Evolutionary conservation across 2,329 filamentous ascomycete species (phyloP), one percentile per base, ranked within the genome.

Genomic region (Ampelomyces quisqualis): DNA sequence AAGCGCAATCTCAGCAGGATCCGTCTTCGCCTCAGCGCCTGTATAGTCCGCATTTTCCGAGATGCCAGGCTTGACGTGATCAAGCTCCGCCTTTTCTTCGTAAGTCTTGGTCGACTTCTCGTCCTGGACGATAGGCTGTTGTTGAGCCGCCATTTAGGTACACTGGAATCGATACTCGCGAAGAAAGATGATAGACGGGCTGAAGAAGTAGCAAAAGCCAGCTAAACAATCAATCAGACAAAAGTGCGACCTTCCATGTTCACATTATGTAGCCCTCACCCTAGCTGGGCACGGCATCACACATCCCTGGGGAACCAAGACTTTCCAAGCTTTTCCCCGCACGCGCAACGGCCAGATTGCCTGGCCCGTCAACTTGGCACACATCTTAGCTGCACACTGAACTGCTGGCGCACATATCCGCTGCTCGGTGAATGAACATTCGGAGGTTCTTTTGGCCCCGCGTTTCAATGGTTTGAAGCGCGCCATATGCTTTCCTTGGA

Each of bases 11-110:
- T 67, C 63, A 14, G 29, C 52, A 0, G 60, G 60, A 43, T 62
- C 58, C 8, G 60, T 60, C 49, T 67, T 67, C 19, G 52, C 55
- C 21, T 60, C 51, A 9, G 60, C 60, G 5, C 63, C 62, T 1
- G 63, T 55, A 20, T 61, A 64, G 19, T 67, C 62, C 2, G 34
- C 57, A 24, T 50, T 47, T 9, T 47, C 51, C 14, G 43, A 38
- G 6, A 18, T 36, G 2, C 29, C 40, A 21, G 39, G 45, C 47
- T 57, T 60, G 27, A 47, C 45, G 24, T 42, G 34, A 14, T 47
- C 43, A 29, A 52, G 33, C 27, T 52, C 51, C 3, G 38, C 33
- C 38, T 60, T 55, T 34, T 58, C 57, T 9, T 58, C 57, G 29
- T 43, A 45, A 19, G 40, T 43, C 23, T 45, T 28, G 2, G 39